Evolutionary conservation across 2,329 filamentous ascomycete genomes (phyloP), one percentile per base, ranked within the genome.

Genomic region (Aspergillus chevalieri): DNA sequence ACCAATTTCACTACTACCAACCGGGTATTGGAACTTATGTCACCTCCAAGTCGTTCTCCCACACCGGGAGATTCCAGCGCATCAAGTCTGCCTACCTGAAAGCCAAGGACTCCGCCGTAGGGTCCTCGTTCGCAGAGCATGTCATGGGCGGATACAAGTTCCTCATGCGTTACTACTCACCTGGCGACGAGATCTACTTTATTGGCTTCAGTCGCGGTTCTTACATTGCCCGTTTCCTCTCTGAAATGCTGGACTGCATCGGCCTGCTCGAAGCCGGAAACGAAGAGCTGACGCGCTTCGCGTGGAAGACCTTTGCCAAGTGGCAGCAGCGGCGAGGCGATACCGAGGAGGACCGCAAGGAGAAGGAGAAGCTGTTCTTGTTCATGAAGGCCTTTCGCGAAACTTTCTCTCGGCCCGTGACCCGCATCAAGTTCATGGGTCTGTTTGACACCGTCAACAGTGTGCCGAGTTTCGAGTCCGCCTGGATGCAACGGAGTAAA

Each of bases 401-500:
- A 66, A 92, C 87, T 0, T 93, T 93, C 62, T 86, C 84, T 39
- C 75, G 88, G 0, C 87, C 87, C 0, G 85, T 90, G 1, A 78
- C 83, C 9, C 78, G 85, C 0, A 89, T 92, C 52, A 78, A 79
- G 2, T 91, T 92, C 57, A 74, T 93, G 1, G 88, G 88, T 0
- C 75, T 93, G 0, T 93, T 92, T 54, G 87, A 92, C 58, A 90
- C 86, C 0, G 87, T 92, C 54, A 91, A 91, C 60, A 87, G 84
- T 12, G 86, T 91, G 0, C 86, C 87, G 1, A 77, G 80, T 3
- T 93, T 93, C 51, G 88, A 93, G 66, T 80, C 75, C 43, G 78
- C 75, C 5, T 77, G 71, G 70, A 91, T 92, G 85, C 81, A 88
- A 61, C 80, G 87, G 34, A 87, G 79, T 61, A 89, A 85, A 63